A percentile compares a stretch with the other conserved stretches of the same genome.
Conservation (phyloP, 2,329 filamentous ascomycete genomes). For the Alternaria tenuissima region DNA sequence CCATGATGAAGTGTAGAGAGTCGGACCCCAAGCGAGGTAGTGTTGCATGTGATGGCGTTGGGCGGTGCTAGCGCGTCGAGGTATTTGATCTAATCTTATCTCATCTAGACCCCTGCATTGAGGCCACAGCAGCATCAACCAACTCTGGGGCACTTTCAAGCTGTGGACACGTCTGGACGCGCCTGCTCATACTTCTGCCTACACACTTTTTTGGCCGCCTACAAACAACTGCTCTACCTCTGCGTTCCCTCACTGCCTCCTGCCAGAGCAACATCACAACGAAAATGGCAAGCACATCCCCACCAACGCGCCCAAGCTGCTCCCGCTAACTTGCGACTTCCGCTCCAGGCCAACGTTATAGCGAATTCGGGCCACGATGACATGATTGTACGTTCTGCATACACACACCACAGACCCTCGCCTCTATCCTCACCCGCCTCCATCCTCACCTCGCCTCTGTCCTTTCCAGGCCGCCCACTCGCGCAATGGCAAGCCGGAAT, state of each 20-base stretch:
- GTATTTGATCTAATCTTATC: slow-evolving; percentile 43
- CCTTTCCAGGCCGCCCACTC: slow-evolving; percentile 3
- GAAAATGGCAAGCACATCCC: slow-evolving; percentile 38
- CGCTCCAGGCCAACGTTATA: slow-evolving; percentile 75
- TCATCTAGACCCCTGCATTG: slow-evolving; percentile 43
- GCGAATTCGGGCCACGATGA: slow-evolving; percentile 93
- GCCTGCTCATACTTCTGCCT: slow-evolving; percentile 19
- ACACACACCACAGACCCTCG: slow-evolving; percentile 5
- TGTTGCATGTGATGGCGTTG: slow-evolving; percentile 14
- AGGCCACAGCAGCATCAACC: slow-evolving; percentile 41
- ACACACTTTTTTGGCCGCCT: slow-evolving; percentile 14
- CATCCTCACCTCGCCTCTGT: background rate
- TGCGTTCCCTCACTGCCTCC: background rate
- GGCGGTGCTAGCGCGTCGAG: slow-evolving; percentile 10
- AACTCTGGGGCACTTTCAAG: slow-evolving; percentile 30
- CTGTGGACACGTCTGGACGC: slow-evolving; percentile 29
- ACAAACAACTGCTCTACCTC: background rate
- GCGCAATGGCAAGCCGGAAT: slow-evolving; percentile 27
- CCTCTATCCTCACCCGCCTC: background rate
- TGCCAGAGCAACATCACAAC: slow-evolving; percentile 15
- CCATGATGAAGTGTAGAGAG: slow-evolving; percentile 34
- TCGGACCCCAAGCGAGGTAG: background rate
- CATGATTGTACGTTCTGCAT: slow-evolving; percentile 85
- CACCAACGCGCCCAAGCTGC: slow-evolving; percentile 28
- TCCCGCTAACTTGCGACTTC: slow-evolving; percentile 41